Percentiles rank a stretch among this genome's conserved stretches.
phyloP scores from a whole-genome alignment of 1,139 yeast genomes.

The Kodamaea ohmeri region DNA sequence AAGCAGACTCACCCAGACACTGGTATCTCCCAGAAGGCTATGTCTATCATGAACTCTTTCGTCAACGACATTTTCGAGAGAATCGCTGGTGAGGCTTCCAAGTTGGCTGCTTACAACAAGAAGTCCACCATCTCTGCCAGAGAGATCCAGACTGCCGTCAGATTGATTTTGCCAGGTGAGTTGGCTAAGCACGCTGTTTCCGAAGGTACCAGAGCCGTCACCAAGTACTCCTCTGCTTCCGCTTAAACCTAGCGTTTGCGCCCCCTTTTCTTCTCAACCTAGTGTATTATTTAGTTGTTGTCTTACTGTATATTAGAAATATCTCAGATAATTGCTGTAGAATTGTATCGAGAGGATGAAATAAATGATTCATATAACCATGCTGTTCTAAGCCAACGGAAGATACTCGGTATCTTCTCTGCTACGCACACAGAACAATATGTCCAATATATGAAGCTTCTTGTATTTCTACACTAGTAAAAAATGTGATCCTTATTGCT shows the following conservation, averaged over 20 bases:
- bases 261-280: conserved; percentile 7
- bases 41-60: conserved; percentile 98
- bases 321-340: conserved; percentile 4
- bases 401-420: too few species aligned
- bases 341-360: too few species aligned
- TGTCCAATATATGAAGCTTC: too few species aligned
- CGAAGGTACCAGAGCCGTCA: conserved; percentile 99
- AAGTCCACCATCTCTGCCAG: conserved; percentile 98
- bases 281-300: conserved; percentile 16
- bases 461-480: background rate
- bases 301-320: conserved; percentile 14
- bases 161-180: conserved; percentile 99
- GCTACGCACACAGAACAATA: too few species aligned
- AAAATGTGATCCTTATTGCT: too few species aligned
- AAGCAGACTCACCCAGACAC: conserved; percentile 99
- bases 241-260: conserved; percentile 12
- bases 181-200: conserved; percentile 99
- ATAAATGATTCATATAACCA: too few species aligned
- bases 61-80: conserved; percentile 95
- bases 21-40: conserved; percentile 98
- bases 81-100: conserved; percentile 97
- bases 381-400: too few species aligned
- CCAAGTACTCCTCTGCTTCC: conserved; percentile 93
- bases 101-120: conserved; percentile 99
- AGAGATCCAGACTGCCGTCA: conserved; percentile 98